A percentile compares a stretch with the other conserved stretches of the same genome.
Evolutionary conservation across 1,284 basidiomycete species (phyloP).

Genomic region (Ceratobasidium papillatum): DNA sequence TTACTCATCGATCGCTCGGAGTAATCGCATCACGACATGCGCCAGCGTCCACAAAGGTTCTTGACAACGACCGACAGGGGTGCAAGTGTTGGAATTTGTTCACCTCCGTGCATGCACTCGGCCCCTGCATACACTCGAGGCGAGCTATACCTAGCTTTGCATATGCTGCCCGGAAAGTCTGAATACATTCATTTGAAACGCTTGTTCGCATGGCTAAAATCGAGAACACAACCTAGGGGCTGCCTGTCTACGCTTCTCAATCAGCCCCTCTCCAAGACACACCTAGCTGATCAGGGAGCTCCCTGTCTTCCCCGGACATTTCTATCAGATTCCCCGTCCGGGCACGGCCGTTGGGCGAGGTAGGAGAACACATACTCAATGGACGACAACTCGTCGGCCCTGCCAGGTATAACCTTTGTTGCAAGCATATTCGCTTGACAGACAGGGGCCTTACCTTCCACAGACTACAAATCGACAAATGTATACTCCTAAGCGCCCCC

Average conservation of each 20-base stretch:
- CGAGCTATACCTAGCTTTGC: conserved; percentile 6
- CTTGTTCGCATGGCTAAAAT: not conserved
- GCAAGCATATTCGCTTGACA: no score
- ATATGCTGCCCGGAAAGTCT: not conserved
- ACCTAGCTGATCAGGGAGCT: not conserved
- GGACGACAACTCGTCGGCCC: not conserved
- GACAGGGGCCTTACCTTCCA: not conserved
- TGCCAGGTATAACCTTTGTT: not conserved
- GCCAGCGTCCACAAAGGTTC: not conserved
- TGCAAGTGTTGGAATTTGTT: not conserved
- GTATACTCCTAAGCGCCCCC: not conserved
- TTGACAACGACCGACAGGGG: not conserved
- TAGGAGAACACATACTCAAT: not conserved
- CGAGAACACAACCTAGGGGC: not conserved
- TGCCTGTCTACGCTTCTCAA: not conserved
- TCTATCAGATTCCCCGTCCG: not conserved
- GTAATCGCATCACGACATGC: not conserved
- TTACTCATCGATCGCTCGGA: conserved; percentile 6
- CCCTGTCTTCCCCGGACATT: not conserved
- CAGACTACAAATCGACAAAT: conserved; percentile 14
- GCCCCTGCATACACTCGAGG: conserved; percentile 5
- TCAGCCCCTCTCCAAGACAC: not conserved
- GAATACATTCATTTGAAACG: not conserved
- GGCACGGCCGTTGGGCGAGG: not conserved
- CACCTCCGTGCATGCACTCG: not conserved